Base-by-base conservation (phyloP, 1,284 basidiomycete species). In the Ganoderma sinense region DNA sequence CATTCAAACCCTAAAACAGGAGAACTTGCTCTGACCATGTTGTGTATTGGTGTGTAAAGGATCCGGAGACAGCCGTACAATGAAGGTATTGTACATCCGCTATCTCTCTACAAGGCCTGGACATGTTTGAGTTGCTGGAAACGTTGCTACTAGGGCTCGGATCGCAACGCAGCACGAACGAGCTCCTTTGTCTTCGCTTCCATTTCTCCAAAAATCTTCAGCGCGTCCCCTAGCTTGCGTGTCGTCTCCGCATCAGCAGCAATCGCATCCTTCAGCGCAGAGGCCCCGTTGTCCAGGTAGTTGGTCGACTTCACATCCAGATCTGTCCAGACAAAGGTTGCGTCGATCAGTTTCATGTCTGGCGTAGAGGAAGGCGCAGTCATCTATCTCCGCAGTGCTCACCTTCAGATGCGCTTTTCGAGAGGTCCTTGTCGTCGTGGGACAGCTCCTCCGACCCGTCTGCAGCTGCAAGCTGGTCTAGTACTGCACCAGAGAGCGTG, bases 1-100 rank as follows among this genome's bases (percentile, higher is more conserved):
- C 66, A 89, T 94, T 72, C 91, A 91, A 67, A 90, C 90, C 29
- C 77, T 94, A 70, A 87, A 86, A 74, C 89, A 88, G 20, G 92
- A 94, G 78, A 90, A 89, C 6, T 85, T 94, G 41, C 76, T 94
- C 51, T 93, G 26, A 33, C 8, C 55, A n/a, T 26, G n/a, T 14
- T 23, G 51, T 41, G 26, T 51, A 18, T 16, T 33, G 29, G 7
- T 63, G n/a, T 41, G 26, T 18, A 43, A n/a, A 48, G 36, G 2
- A 16, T 29, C 26, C 10, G 31, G 53, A 20, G 18, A 55, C 53
- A 55, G 4, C 26, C 11, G 26, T 29, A 7, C 20, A 33, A 26
- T 40, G n/a, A 36, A 11, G 20, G 36, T 60, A 29, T 41, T n/a
- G 16, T 51, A 58, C 53, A 45, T 65, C 20, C 20, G 41, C 29